Evolutionary conservation across 306 rosid genomes (phyloP), one percentile per base, ranked within the genome.

Genomic region (Abrus precatorius): DNA sequence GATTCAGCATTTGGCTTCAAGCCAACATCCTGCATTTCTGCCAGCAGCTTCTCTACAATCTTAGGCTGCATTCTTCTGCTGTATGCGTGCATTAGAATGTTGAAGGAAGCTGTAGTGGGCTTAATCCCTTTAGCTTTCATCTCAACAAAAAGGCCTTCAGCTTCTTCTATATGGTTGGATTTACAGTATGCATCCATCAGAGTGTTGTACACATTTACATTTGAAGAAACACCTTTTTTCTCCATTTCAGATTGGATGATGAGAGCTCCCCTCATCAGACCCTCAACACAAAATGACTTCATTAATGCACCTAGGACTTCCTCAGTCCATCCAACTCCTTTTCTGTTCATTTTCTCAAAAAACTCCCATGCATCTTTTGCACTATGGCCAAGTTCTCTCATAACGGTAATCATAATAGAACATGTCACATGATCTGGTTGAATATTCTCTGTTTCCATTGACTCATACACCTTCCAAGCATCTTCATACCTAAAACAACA

Each of bases 321-420:
- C 28, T 84, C 85, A 59, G 94, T 89, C 97, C 95, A 95, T 80
- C 54, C 80, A 69, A 93, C 97, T 43, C 97, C 97, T 84, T 89
- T 95, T 80, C 87, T 66, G 87, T 91, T 95, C 97, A 93, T 90
- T 84, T 85, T 89, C 89, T 90, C 95, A 79, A 93, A 95, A 86
- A 91, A 95, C 4, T 90, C 86, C 99, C 97, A 95, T 0, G 92
- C 82, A 55, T 93, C 97, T 80, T 93, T 93, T 53, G 95, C 97
- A 82, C 88, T 77, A 4, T 76, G 92, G 59, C 97, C 99, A 40
- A 85, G 85, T 82, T 90, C 88, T 77, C 97, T 82, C 92, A 95
- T 90, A 57, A 87, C 29, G 7, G 88, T 87, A 61, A 93, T 81
- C 90, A 91, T 79, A 74, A 95, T 91, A 40, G 97, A 89, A 80